Evolutionary conservation across 2,329 filamentous ascomycete genomes (phyloP).

Genomic region (Cephalotrichum gorgonifer): DNA sequence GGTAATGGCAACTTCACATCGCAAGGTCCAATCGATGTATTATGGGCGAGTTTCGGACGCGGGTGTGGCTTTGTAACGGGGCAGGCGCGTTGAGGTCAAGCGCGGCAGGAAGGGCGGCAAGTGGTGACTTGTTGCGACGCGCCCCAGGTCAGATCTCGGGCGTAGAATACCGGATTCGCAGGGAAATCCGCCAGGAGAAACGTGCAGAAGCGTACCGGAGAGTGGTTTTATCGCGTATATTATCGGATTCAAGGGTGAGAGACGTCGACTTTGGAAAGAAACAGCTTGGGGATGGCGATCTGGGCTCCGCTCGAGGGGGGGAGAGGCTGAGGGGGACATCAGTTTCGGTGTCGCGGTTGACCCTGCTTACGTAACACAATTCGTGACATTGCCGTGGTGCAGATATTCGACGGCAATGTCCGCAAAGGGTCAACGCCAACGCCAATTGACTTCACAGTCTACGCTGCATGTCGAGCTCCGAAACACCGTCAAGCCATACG

Average conservation of each 20-base stretch:
- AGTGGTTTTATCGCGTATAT: not conserved
- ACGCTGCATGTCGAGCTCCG: not conserved
- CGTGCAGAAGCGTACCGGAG: not conserved
- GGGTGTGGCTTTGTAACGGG: not conserved
- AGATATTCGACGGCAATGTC: not conserved
- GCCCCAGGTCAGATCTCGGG: not conserved
- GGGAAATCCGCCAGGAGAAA: not conserved
- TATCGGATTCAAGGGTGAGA: not conserved
- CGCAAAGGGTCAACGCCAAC: too few relatives aligned
- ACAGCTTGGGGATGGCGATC: not conserved
- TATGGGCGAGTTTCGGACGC: not conserved
- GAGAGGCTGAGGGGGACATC: not conserved
- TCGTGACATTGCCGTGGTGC: constrained; percentile 1
- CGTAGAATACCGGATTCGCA: not conserved
- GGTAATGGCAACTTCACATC: not conserved
- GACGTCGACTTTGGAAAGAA: not conserved
- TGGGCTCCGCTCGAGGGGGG: not conserved
- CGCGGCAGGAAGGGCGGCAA: not conserved
- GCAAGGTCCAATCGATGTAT: not conserved
- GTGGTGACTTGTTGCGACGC: not conserved
- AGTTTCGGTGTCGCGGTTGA: constrained; percentile 1
- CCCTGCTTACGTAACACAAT: constrained; percentile 2
- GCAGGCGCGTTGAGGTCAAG: not conserved
- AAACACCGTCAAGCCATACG: not conserved
- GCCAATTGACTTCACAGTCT: not conserved